A percentile compares a stretch with the other conserved stretches of the same genome.
These are phyloP conservation scores for Tilletia setariae DNA, from an alignment of 1,284 basidiomycete species.

Conservation along the genomic window DNA sequence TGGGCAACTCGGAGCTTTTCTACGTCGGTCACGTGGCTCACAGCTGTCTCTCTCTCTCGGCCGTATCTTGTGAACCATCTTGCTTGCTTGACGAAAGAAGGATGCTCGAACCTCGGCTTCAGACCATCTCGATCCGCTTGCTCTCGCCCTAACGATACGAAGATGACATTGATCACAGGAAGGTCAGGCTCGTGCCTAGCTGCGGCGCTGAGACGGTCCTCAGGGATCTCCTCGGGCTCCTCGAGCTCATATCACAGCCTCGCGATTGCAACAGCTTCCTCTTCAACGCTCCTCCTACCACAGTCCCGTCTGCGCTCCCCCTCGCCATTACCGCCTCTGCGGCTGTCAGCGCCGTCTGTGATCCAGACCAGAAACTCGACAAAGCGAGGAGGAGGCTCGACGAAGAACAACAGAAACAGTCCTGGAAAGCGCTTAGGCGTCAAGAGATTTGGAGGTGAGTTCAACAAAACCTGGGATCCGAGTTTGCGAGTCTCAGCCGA, in stretches of 20 bases:
- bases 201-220: no score
- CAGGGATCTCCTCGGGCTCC: neutral
- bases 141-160: neutral
- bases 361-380: slow-evolving; percentile 53
- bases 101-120: neutral
- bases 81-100: no score
- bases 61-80: neutral
- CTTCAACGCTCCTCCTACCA: neutral
- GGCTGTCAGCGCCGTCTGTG: slow-evolving; percentile 16
- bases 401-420: slow-evolving; percentile 53
- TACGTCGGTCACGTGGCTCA: neutral
- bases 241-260: slow-evolving; percentile 1
- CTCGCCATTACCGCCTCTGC: neutral
- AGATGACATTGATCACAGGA: slow-evolving; percentile 3
- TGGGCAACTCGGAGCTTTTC: neutral
- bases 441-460: slow-evolving; percentile 45
- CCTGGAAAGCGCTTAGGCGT: slow-evolving; percentile 51
- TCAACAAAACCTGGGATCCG: no score
- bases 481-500: no score
- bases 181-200: neutral
- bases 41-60: neutral
- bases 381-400: slow-evolving; percentile 52
- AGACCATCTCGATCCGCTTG: neutral
- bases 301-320: neutral
- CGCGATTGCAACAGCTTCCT: neutral